Conservation (phyloP, 73 alveolate genomes). For the Uronychia binucleata region DNA sequence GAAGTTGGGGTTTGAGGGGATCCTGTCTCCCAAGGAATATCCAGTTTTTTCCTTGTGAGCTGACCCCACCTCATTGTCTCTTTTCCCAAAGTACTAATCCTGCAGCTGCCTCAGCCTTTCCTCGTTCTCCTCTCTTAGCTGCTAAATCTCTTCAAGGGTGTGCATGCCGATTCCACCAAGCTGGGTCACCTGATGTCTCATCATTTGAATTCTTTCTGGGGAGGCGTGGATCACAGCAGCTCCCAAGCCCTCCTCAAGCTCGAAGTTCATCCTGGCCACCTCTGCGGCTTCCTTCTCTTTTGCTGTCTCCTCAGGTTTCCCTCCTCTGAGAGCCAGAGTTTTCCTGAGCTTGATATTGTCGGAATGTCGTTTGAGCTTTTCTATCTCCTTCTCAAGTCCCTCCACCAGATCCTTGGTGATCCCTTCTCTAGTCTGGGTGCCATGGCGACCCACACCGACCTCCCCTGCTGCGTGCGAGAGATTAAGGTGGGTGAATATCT, state of each 20-base stretch:
- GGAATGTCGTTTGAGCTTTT: conserved; percentile 41
- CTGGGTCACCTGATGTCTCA: conserved; percentile 52
- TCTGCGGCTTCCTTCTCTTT: conserved; percentile 30
- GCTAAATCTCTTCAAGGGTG: conserved; percentile 48
- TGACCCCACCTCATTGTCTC: conserved; percentile 34
- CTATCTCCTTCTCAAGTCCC: conserved; percentile 53
- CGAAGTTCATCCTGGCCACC: conserved; percentile 2
- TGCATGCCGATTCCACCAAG: conserved; percentile 33
- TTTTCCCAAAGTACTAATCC: conserved; percentile 20
- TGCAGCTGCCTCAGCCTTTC: conserved; percentile 31
- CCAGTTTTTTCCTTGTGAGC: background rate
- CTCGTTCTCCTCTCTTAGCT: conserved; percentile 40
- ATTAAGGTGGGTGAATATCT: conserved; percentile 36
- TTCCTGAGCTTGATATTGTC: conserved; percentile 50
- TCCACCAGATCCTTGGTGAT: conserved; percentile 56
- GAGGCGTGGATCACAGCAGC: conserved; percentile 52
- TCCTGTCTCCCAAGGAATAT: background rate
- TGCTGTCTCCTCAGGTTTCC: conserved; percentile 42
- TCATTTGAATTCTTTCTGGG: conserved; percentile 29
- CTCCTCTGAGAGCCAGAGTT: conserved; percentile 18
- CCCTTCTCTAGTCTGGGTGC: conserved; percentile 35
- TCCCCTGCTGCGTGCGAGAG: conserved; percentile 12
- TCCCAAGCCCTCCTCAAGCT: conserved; percentile 17
- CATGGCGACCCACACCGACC: conserved; percentile 43
- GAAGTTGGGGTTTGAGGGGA: background rate